A percentile compares a stretch with the other conserved stretches of the same genome.
Conservation (phyloP, 202 grass and related monocot genomes). For the Elaeis oleifera region DNA sequence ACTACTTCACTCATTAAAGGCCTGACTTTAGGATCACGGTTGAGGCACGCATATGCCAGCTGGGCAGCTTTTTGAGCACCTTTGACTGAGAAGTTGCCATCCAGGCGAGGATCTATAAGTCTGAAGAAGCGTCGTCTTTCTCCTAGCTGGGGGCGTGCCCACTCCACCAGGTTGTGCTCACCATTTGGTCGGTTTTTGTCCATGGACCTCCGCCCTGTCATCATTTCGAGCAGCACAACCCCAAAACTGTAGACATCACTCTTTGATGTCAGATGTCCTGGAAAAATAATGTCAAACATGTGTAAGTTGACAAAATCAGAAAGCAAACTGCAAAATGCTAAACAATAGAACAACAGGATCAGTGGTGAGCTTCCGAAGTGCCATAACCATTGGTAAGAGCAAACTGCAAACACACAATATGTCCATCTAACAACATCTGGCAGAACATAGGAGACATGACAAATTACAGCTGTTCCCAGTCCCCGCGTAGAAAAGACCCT, state of each 20-base stretch:
- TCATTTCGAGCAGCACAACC: constrained; percentile 78
- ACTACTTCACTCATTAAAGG: constrained; percentile 81
- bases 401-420: no score
- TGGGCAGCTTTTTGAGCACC: constrained; percentile 68
- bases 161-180: constrained; percentile 78
- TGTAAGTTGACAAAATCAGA: background rate
- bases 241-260: constrained; percentile 77
- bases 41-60: constrained; percentile 56
- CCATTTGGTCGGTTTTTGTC: constrained; percentile 73
- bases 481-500: no score
- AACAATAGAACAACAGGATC: no score
- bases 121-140: constrained; percentile 61
- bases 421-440: no score
- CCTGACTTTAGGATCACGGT: constrained; percentile 54
- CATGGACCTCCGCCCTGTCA: constrained; percentile 79
- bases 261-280: constrained; percentile 87
- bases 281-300: constrained; percentile 11
- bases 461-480: no score
- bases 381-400: no score
- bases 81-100: constrained; percentile 71
- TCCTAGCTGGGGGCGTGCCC: constrained; percentile 56
- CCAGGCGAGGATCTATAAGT: constrained; percentile 55
- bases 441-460: no score
- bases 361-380: no score
- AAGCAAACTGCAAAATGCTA: background rate